Percentiles rank a stretch among this genome's conserved stretches.
phyloP scores from a whole-genome alignment of 148 eudicot species.

The Fagopyrum tataricum region DNA sequence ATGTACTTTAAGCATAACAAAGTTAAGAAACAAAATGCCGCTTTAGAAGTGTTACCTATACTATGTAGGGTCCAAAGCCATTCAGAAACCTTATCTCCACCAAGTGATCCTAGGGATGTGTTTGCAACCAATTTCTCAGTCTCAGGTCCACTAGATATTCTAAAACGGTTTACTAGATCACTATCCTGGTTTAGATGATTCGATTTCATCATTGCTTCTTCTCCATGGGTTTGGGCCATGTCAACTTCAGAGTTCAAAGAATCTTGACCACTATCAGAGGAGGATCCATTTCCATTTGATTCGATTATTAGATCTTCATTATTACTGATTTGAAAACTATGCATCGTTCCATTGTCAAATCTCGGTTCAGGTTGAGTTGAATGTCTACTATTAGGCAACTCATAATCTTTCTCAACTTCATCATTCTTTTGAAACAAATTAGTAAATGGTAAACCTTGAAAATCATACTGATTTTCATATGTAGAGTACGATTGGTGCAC shows the following conservation, averaged over 20 bases:
- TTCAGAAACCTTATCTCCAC: conserved; percentile 75
- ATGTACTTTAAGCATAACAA: conserved; percentile 14
- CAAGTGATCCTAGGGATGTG: conserved; percentile 33
- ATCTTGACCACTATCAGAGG: conserved; percentile 25
- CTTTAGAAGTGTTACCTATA: conserved; percentile 41
- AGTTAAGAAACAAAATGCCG: not conserved
- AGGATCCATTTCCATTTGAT: conserved; percentile 46
- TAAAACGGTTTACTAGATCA: conserved; percentile 43
- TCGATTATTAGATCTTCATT: conserved; percentile 75
- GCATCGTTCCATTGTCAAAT: conserved; percentile 48
- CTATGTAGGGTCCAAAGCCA: conserved; percentile 98
- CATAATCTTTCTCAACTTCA: conserved; percentile 31
- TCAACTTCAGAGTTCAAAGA: conserved; percentile 45
- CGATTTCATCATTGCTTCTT: conserved; percentile 27
- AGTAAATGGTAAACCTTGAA: conserved; percentile 75
- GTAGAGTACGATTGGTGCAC: conserved; percentile 33
- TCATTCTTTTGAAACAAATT: conserved; percentile 57
- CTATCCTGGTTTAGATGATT: conserved; percentile 38
- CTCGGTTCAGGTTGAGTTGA: conserved; percentile 36
- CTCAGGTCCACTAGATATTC: conserved; percentile 67
- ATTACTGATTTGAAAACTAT: conserved; percentile 59
- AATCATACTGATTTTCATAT: conserved; percentile 53
- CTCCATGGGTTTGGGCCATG: conserved; percentile 24
- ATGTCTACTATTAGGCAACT: conserved; percentile 30
- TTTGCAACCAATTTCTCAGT: conserved; percentile 29